Percentiles rank a stretch among this genome's conserved stretches.
These are phyloP conservation scores for Plectosphaerella cucumerina DNA, from an alignment of 2,329 filamentous ascomycete species.

Conservation along the genomic window DNA sequence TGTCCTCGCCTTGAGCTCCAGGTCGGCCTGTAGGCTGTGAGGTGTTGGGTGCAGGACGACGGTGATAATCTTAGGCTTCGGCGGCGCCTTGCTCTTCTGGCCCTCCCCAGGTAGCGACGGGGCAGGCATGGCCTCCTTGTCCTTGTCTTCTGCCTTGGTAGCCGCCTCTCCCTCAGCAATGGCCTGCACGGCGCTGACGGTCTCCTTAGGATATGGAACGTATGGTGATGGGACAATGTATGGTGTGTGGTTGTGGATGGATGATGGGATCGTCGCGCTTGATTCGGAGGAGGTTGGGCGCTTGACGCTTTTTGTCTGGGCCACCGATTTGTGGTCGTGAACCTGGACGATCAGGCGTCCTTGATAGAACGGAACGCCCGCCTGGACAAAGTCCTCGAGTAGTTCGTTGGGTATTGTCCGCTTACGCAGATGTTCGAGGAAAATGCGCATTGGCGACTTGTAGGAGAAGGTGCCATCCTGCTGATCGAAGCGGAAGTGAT, in stretches of 20 bases:
- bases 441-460: constrained; percentile 82
- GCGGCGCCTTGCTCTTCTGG: constrained; percentile 37
- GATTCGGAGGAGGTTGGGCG: constrained; percentile 47
- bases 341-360: constrained; percentile 92
- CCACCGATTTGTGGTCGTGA: constrained; percentile 75
- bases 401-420: constrained; percentile 88
- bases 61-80: constrained; percentile 66
- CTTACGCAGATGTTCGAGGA: constrained; percentile 70
- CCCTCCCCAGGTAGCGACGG: constrained; percentile 42
- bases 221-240: constrained; percentile 88
- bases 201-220: constrained; percentile 63
- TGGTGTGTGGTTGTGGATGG: constrained; percentile 87
- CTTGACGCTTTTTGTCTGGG: constrained; percentile 55
- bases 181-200: constrained; percentile 15
- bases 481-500: constrained; percentile 87
- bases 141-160: constrained; percentile 34
- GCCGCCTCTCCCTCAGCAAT: constrained; percentile 30
- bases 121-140: constrained; percentile 57
- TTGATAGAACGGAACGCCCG: constrained; percentile 81
- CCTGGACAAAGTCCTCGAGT: constrained; percentile 68
- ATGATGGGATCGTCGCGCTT: constrained; percentile 66
- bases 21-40: constrained; percentile 69
- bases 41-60: constrained; percentile 82
- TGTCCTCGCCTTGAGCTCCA: constrained; percentile 71
- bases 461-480: constrained; percentile 92